Conservation (phyloP, 2,329 filamentous ascomycete genomes). For the Colletotrichum noveboracense region DNA sequence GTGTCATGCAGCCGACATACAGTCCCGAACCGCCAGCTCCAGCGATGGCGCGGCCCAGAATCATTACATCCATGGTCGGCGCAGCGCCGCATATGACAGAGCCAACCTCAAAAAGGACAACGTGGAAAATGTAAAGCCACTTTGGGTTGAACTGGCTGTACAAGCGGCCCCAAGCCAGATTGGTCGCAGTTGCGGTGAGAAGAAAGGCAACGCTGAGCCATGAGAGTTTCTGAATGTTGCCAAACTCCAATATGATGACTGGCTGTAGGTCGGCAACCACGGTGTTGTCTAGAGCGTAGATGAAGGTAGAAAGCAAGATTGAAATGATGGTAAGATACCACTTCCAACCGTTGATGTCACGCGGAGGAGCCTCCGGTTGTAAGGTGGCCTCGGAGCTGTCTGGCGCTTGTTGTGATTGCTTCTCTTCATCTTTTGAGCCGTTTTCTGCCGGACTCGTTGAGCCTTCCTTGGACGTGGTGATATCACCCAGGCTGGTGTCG, state of each 20-base stretch:
- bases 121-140: conserved; percentile 31
- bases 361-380: background rate
- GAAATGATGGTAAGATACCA: conserved; percentile 18
- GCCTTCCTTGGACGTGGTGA: background rate
- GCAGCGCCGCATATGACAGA: conserved; percentile 43
- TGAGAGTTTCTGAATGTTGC: conserved; percentile 35
- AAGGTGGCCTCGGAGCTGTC: background rate
- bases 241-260: background rate
- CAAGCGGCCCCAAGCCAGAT: conserved; percentile 30
- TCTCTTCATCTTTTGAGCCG: background rate
- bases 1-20: conserved; percentile 6
- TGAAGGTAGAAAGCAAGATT: conserved; percentile 25
- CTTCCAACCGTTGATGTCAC: background rate
- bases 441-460: background rate
- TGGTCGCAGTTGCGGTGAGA: background rate
- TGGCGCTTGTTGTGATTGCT: background rate
- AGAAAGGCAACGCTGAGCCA: conserved; percentile 40
- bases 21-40: conserved; percentile 38
- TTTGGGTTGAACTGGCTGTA: conserved; percentile 36
- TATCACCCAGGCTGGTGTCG: background rate
- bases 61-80: conserved; percentile 45
- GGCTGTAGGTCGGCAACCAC: conserved; percentile 35
- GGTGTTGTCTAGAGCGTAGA: conserved; percentile 47
- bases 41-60: conserved; percentile 45
- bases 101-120: conserved; percentile 40